Evolutionary conservation across 2,329 filamentous ascomycete genomes (phyloP), one percentile per base, ranked within the genome.

Genomic region (Colletotrichum sp.): DNA sequence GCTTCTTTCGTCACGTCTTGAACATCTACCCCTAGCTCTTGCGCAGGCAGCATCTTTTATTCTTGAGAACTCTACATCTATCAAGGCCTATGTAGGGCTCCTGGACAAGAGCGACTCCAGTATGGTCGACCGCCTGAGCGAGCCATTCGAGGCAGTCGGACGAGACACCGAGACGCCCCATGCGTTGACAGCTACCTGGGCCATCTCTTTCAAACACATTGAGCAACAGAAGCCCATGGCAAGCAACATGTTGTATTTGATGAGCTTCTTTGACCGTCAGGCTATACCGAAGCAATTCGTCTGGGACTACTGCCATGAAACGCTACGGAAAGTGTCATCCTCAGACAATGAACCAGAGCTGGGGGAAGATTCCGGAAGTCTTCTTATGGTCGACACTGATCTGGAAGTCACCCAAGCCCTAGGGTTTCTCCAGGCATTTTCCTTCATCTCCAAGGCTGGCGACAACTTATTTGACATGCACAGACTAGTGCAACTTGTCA

Each of bases 181-280:
- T 3, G 76, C 83, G 0, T 76, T 84, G 0, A 59, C 72, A 5
- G 34, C 55, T 2, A 82, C 79, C 7, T 82, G 79, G 80, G 74
- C 79, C 33, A 75, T 82, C 70, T 66, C 78, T 2, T 79, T 82
- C 34, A 74, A 78, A 2, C 74, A 84, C 12, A 84, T 88, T 36
- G 80, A 79, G 8, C 66, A 75, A 1, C 70, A 75, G 18, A 69
- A 78, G 15, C 77, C 71, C 5, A 79, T 80, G 1, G 86, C 87
- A 15, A 80, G 86, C 4, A 75, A 85, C 11, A 78, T 82, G 4
- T 64, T 84, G 2, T 84, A 81, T 1, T 79, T 88, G 8, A 84
- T 88, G 82, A 86, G 86, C 77, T 83, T 86, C 67, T 83, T 84
- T 1, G 74, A 82, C 4, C 36, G 51, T 9, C 79, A 79, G 6